Evolutionary conservation across 495 filamentous ascomycete genomes (phyloP).

Genomic region (Poronia punctata): DNA sequence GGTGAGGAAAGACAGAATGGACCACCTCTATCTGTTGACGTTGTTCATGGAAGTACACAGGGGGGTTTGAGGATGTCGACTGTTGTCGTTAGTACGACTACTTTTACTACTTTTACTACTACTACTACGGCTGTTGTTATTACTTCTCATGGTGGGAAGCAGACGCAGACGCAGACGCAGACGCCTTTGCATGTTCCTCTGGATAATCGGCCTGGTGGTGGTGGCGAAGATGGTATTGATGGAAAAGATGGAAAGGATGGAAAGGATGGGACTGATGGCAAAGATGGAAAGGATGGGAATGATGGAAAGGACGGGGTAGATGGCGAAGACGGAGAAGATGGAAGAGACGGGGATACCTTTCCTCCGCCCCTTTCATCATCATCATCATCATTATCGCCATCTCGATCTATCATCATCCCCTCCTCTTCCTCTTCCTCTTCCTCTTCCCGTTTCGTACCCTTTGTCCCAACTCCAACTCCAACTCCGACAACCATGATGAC

Average conservation of each 20-base stretch:
- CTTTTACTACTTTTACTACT: no score
- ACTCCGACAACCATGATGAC: neutral
- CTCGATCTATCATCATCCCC: neutral
- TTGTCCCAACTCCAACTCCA: neutral
- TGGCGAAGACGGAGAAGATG: neutral
- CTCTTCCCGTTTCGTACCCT: neutral
- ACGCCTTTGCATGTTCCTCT: no score
- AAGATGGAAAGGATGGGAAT: neutral
- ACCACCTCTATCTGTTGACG: no score
- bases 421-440: neutral
- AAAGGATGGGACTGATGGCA: neutral
- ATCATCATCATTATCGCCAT: neutral
- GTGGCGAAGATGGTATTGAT: neutral
- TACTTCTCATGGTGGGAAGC: no score
- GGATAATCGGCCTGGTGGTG: no score
- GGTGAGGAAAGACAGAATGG: no score
- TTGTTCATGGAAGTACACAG: no score
- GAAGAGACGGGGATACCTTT: neutral
- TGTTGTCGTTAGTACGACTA: no score
- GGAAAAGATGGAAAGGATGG: neutral
- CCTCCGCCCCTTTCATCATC: neutral
- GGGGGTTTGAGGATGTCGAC: no score
- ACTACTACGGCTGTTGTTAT: no score
- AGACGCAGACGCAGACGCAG: no score
- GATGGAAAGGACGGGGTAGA: neutral